Conservation (phyloP, 805 yeast species). For the Suhomyces sp. region DNA sequence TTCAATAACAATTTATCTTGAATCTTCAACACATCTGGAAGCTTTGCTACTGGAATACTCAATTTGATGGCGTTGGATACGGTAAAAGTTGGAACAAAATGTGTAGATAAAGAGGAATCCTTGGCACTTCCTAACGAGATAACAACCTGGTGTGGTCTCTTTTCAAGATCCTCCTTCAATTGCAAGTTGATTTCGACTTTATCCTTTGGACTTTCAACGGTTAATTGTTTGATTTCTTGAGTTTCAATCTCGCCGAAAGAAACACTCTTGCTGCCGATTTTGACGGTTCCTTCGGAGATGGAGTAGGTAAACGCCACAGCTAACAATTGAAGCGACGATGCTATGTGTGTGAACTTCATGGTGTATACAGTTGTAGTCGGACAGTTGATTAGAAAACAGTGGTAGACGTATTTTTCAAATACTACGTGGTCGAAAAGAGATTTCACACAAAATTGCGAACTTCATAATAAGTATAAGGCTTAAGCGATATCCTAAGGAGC, state of each 20-base stretch:
- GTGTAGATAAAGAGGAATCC: constrained; percentile 30
- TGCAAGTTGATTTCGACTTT: constrained; percentile 27
- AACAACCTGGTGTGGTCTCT: constrained; percentile 37
- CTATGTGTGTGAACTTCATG: constrained; percentile 22
- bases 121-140: constrained; percentile 27
- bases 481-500: too few species aligned
- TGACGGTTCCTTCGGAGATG: constrained; percentile 29
- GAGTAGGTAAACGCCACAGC: constrained; percentile 27
- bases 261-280: constrained; percentile 23
- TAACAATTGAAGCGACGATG: constrained; percentile 18
- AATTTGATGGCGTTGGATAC: constrained; percentile 20
- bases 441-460: constrained; percentile 5
- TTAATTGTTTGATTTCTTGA: constrained; percentile 28
- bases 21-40: constrained; percentile 38
- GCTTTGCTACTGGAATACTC: constrained; percentile 23
- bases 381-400: not conserved
- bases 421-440: constrained; percentile 8
- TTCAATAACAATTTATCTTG: constrained; percentile 31
- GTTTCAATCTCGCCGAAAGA: constrained; percentile 32
- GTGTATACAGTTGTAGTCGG: constrained; percentile 4
- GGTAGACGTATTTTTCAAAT: constrained; percentile 3
- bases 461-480: too few species aligned
- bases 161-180: constrained; percentile 17
- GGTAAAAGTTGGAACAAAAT: constrained; percentile 31
- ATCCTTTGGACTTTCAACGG: constrained; percentile 33